phyloP scores from a whole-genome alignment of 164 flowering plant genomes.

The Liquidambar formosana region DNA sequence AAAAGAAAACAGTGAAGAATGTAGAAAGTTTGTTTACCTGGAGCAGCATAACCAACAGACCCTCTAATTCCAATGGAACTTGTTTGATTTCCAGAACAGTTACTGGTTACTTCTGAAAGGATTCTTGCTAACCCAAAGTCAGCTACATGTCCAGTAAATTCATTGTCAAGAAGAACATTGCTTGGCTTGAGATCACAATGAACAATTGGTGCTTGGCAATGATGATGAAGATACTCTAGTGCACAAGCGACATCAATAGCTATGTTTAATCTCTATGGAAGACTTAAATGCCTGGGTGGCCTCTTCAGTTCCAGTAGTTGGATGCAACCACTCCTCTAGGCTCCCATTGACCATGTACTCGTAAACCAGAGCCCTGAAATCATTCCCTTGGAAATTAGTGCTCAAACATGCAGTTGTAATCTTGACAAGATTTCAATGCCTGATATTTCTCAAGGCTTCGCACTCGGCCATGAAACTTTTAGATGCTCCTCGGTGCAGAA shows the following conservation, averaged over 20 bases:
- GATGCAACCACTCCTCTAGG: too few relatives aligned
- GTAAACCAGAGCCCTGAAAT: too few relatives aligned
- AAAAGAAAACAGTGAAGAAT: too few relatives aligned
- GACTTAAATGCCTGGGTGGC: neutral
- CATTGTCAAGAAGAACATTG: too few relatives aligned
- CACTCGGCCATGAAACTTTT: too few relatives aligned
- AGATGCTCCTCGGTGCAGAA: neutral
- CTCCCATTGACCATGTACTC: too few relatives aligned
- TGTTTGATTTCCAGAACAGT: neutral
- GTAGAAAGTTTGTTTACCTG: too few relatives aligned
- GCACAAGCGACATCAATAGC: conserved; percentile 2
- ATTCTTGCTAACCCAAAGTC: neutral
- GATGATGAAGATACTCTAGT: conserved; percentile 3
- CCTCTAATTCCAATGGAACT: neutral
- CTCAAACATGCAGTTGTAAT: too few relatives aligned
- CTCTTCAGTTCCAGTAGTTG: neutral
- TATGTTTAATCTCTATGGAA: neutral
- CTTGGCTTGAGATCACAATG: neutral
- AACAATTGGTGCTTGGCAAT: conserved; percentile 1
- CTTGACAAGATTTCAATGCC: too few relatives aligned
- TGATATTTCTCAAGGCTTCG: too few relatives aligned
- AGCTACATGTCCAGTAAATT: neutral
- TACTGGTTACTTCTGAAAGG: neutral
- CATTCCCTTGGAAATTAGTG: too few relatives aligned
- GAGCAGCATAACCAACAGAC: neutral